Conservation (phyloP, 2,329 filamentous ascomycete species). For the Clarireedia sp. region DNA sequence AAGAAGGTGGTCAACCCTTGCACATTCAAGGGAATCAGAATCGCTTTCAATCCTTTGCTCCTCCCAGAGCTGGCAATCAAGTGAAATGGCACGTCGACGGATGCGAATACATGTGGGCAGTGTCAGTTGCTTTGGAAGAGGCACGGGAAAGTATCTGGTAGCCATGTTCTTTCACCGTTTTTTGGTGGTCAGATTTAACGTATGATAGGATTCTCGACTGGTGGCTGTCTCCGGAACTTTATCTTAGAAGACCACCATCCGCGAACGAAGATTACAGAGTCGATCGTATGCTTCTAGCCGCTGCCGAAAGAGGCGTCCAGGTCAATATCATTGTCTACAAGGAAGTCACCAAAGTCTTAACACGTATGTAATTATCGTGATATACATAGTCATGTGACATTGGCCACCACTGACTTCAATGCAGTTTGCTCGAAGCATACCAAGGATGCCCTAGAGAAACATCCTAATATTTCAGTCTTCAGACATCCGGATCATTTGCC, state of each 20-base stretch:
- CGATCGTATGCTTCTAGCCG: slow-evolving; percentile 73
- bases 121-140: slow-evolving; percentile 69
- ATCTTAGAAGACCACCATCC: slow-evolving; percentile 73
- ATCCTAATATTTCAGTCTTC: slow-evolving; percentile 82
- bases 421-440: slow-evolving; percentile 64
- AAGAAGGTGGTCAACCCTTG: slow-evolving; percentile 35
- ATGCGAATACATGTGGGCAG: slow-evolving; percentile 78
- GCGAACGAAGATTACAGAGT: slow-evolving; percentile 77
- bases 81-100: slow-evolving; percentile 87
- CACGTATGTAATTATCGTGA: slow-evolving; percentile 47
- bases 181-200: slow-evolving; percentile 33
- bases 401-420: slow-evolving; percentile 26
- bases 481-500: slow-evolving; percentile 83
- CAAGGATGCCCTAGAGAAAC: slow-evolving; percentile 71
- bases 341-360: slow-evolving; percentile 75
- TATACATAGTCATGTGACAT: not conserved
- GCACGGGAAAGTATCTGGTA: slow-evolving; percentile 59
- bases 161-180: not conserved
- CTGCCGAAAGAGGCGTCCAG: slow-evolving; percentile 75
- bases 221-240: slow-evolving; percentile 83
- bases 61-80: slow-evolving; percentile 60
- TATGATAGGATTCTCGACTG: slow-evolving; percentile 61
- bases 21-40: slow-evolving; percentile 40
- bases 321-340: slow-evolving; percentile 89
- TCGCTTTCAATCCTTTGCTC: slow-evolving; percentile 62